phyloP scores from a whole-genome alignment of 2,329 filamentous ascomycete species.

The Fusarium subglutinans region DNA sequence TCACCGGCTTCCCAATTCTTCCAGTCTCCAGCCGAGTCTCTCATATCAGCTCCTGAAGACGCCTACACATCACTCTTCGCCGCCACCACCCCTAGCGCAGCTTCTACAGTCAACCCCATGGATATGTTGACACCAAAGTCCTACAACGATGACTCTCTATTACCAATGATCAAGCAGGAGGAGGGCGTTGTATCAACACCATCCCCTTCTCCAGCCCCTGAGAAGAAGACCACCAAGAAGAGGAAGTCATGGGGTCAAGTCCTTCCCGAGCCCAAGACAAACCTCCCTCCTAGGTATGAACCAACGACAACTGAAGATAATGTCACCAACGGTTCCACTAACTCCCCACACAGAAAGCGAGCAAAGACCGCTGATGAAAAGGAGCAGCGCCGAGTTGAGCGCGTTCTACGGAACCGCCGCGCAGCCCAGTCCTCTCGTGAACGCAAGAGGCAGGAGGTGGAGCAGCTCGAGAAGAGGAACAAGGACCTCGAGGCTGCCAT shows the following conservation, averaged over 20 bases:
- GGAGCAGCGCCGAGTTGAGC: slow-evolving; percentile 96
- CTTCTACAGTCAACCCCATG: slow-evolving; percentile 54
- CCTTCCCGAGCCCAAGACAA: slow-evolving; percentile 95
- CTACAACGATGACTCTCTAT: slow-evolving; percentile 43
- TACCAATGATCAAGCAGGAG: slow-evolving; percentile 24
- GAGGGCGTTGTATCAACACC: slow-evolving; percentile 32
- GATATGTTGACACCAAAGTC: slow-evolving; percentile 62
- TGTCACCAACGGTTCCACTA: slow-evolving; percentile 24
- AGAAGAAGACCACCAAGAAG: slow-evolving; percentile 87
- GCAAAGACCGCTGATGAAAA: slow-evolving; percentile 99
- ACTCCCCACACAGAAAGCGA: slow-evolving; percentile 73
- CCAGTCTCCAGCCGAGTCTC: slow-evolving; percentile 63
- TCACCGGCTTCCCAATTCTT: slow-evolving; percentile 62
- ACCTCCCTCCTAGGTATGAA: slow-evolving; percentile 84
- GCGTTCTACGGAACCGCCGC: slow-evolving; percentile 93
- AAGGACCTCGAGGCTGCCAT: slow-evolving; percentile 73
- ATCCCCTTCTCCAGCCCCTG: slow-evolving; percentile 38
- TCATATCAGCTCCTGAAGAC: slow-evolving; percentile 61
- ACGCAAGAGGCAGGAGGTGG: slow-evolving; percentile 87
- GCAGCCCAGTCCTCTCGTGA: slow-evolving; percentile 97
- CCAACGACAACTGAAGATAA: background rate
- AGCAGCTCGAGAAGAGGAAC: slow-evolving; percentile 82
- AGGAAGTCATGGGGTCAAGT: slow-evolving; percentile 99
- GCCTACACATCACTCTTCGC: slow-evolving; percentile 60
- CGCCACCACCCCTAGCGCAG: slow-evolving; percentile 44